Evolutionary conservation across 2,329 filamentous ascomycete species (phyloP).

Genomic region (Tolypocladium tundrense): DNA sequence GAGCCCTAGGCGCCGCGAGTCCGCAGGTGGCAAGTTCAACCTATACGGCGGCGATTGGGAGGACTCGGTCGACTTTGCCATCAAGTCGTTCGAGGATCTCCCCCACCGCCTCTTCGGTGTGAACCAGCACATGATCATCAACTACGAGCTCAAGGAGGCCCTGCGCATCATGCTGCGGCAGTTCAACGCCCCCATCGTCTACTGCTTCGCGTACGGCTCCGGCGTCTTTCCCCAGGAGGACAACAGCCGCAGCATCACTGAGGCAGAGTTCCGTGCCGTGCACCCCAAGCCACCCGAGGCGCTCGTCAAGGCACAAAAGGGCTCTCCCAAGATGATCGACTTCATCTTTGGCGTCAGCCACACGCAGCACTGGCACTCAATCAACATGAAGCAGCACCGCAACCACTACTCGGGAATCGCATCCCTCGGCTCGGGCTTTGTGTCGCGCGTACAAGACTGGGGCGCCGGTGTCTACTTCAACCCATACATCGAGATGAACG

Average conservation of each 20-base stretch:
- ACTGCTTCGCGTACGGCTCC: conserved; percentile 95
- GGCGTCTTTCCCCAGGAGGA: conserved; percentile 81
- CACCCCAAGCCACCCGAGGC: conserved; percentile 76
- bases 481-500: conserved; percentile 87
- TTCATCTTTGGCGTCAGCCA: conserved; percentile 95
- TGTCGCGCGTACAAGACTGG: conserved; percentile 81
- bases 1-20: conserved; percentile 10
- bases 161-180: conserved; percentile 81
- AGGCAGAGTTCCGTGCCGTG: conserved; percentile 49
- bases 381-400: conserved; percentile 81
- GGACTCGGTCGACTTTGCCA: conserved; percentile 28
- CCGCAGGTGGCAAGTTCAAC: conserved; percentile 20
- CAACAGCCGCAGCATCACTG: conserved; percentile 41
- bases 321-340: conserved; percentile 92
- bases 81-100: conserved; percentile 33
- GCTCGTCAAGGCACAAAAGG: conserved; percentile 75
- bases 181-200: conserved; percentile 86
- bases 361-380: conserved; percentile 91
- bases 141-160: conserved; percentile 88
- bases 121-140: conserved; percentile 94
- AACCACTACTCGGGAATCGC: conserved; percentile 87
- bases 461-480: conserved; percentile 98
- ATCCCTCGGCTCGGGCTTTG: conserved; percentile 71
- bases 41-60: conserved; percentile 32
- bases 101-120: conserved; percentile 61